A percentile compares a stretch with the other conserved stretches of the same genome.
phyloP scores from a whole-genome alignment of 139 green algal genomes.

The Parachlorella kessleri region DNA sequence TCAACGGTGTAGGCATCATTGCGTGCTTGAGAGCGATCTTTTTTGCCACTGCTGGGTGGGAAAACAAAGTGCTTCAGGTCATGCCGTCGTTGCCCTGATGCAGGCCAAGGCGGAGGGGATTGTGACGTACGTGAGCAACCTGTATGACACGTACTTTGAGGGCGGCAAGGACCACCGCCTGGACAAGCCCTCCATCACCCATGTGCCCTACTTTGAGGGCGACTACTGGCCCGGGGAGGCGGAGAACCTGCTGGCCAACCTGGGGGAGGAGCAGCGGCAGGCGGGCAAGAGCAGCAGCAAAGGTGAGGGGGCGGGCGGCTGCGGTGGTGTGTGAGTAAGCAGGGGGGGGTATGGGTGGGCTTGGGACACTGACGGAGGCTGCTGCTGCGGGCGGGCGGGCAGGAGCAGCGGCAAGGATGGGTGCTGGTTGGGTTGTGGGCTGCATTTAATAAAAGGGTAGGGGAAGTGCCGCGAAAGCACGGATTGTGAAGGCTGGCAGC shows the following conservation, averaged over 20 bases:
- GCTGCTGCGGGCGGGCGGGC: too few relatives aligned
- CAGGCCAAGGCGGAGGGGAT: slow-evolving; percentile 61
- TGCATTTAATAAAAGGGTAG: too few relatives aligned
- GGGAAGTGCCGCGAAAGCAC: too few relatives aligned
- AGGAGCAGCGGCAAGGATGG: too few relatives aligned
- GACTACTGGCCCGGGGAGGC: slow-evolving; percentile 98
- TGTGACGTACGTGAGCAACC: slow-evolving; percentile 85
- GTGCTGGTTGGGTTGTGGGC: too few relatives aligned
- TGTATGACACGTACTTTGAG: slow-evolving; percentile 96
- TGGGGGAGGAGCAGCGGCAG: slow-evolving; percentile 40
- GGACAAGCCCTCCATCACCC: slow-evolving; percentile 52
- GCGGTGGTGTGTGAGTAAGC: background rate
- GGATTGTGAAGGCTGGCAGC: too few relatives aligned
- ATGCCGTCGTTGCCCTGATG: too few relatives aligned
- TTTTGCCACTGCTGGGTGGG: too few relatives aligned
- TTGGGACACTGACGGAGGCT: too few relatives aligned
- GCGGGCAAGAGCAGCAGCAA: slow-evolving; percentile 46
- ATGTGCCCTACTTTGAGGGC: slow-evolving; percentile 97
- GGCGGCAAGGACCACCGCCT: slow-evolving; percentile 80
- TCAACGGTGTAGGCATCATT: too few relatives aligned
- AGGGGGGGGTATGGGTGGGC: background rate
- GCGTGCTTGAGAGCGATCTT: too few relatives aligned
- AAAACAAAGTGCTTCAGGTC: too few relatives aligned
- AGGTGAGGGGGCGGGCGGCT: background rate
- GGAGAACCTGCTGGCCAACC: slow-evolving; percentile 74